phyloP scores from a whole-genome alignment of 768 basidiomycete genomes.

The Boletus rubescentipes region DNA sequence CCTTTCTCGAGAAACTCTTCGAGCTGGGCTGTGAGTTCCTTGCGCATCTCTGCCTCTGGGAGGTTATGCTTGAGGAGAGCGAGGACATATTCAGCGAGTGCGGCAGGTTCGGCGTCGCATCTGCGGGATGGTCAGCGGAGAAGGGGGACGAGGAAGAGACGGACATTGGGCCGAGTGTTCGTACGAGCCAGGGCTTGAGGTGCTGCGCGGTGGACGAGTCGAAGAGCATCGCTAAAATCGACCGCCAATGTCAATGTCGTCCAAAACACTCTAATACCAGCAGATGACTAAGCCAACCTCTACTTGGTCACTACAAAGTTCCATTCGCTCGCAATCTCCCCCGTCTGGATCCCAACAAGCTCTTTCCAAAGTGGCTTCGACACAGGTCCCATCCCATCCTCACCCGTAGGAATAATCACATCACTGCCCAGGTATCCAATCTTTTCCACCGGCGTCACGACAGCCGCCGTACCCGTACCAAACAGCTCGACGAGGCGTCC shows the following conservation, averaged over 20 bases:
- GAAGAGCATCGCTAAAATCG: slow-evolving; percentile 51
- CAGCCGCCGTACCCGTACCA: slow-evolving; percentile 55
- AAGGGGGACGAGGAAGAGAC: neutral
- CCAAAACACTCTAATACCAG: neutral
- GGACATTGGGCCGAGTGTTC: slow-evolving; percentile 89
- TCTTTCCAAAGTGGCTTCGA: slow-evolving; percentile 49
- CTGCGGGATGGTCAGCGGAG: slow-evolving; percentile 38
- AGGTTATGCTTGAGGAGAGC: slow-evolving; percentile 91
- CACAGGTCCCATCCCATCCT: slow-evolving; percentile 74
- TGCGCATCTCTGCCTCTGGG: slow-evolving; percentile 76
- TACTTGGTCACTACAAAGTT: slow-evolving; percentile 49
- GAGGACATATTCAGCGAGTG: slow-evolving; percentile 91
- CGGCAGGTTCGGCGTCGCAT: slow-evolving; percentile 94
- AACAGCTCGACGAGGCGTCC: slow-evolving; percentile 52
- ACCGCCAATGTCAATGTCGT: neutral
- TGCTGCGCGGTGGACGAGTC: slow-evolving; percentile 62
- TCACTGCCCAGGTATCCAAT: slow-evolving; percentile 62
- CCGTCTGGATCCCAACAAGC: slow-evolving; percentile 69
- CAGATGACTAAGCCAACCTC: slow-evolving; percentile 16
- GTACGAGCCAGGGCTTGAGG: slow-evolving; percentile 86
- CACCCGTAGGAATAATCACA: slow-evolving; percentile 53
- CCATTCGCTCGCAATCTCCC: slow-evolving; percentile 77
- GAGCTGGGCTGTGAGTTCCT: slow-evolving; percentile 72
- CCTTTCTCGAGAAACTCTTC: slow-evolving; percentile 94
- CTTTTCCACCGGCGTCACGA: slow-evolving; percentile 47